phyloP scores from a whole-genome alignment of 148 eudicot genomes.

The Camellia sinensis region DNA sequence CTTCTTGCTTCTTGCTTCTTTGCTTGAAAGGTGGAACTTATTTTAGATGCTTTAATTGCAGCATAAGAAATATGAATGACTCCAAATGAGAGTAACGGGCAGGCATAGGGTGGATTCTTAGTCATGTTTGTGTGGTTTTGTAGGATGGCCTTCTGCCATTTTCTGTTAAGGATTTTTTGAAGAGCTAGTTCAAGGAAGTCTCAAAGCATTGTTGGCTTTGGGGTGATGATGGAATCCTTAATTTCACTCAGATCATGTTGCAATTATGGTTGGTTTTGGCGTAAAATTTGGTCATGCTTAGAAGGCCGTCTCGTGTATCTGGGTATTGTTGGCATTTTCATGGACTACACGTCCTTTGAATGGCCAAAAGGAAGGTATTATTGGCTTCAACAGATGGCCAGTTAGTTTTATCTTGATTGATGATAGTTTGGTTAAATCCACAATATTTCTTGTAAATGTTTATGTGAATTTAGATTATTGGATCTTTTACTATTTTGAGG shows the following conservation, averaged over 20 bases:
- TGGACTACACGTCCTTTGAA: not conserved
- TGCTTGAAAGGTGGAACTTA: not conserved
- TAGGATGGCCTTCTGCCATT: constrained; percentile 56
- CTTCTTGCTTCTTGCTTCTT: too few relatives aligned
- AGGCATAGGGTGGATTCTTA: not conserved
- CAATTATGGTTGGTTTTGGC: constrained; percentile 3
- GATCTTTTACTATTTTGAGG: not conserved
- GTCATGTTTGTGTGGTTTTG: constrained; percentile 20
- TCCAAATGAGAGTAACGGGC: not conserved
- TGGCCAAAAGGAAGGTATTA: not conserved
- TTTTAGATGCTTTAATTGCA: not conserved
- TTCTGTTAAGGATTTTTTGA: constrained; percentile 63
- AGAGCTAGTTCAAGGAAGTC: constrained; percentile 33
- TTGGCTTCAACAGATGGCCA: constrained; percentile 7
- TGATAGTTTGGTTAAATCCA: not conserved
- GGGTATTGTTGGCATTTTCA: not conserved
- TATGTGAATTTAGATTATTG: not conserved
- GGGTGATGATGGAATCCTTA: not conserved
- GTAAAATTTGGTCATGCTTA: not conserved
- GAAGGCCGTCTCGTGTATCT: constrained; percentile 7
- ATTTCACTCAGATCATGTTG: not conserved
- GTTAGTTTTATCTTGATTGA: not conserved
- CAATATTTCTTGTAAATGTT: constrained; percentile 5
- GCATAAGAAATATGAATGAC: not conserved
- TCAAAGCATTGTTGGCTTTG: constrained; percentile 1